phyloP scores from a whole-genome alignment of 179 eudicot genomes.

The Beta lomatogona region DNA sequence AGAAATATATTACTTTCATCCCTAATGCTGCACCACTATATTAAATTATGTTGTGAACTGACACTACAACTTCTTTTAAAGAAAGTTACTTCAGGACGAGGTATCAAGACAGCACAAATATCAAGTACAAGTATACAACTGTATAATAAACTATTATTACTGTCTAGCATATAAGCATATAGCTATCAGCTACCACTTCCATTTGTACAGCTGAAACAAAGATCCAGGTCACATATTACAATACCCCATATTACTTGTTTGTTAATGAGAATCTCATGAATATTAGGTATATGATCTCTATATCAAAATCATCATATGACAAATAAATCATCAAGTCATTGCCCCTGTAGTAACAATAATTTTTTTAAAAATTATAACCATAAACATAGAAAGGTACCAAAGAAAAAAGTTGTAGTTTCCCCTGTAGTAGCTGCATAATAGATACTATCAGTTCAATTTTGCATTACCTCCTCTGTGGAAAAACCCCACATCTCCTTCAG shows the following conservation, averaged over 20 bases:
- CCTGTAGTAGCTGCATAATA: not conserved
- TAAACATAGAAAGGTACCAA: not conserved
- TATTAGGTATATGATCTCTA: not conserved
- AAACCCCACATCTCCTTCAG: not conserved
- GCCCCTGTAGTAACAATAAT: too few species aligned
- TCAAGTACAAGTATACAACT: not conserved
- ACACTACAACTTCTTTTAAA: not conserved
- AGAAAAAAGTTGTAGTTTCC: not conserved
- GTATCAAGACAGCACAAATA: not conserved
- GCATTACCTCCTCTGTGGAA: not conserved
- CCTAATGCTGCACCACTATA: not conserved
- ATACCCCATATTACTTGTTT: not conserved
- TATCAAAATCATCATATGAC: not conserved
- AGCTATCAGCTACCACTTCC: not conserved
- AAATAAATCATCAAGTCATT: not conserved
- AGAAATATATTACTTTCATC: not conserved
- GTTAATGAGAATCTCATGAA: not conserved
- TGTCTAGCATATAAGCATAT: not conserved
- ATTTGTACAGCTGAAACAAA: conserved; percentile 1
- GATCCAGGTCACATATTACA: not conserved
- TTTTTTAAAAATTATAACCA: not conserved
- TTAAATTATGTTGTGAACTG: not conserved
- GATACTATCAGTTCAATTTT: not conserved
- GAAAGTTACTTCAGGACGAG: not conserved
- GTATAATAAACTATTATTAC: not conserved